Conservation (phyloP, 441 rosid genomes). For the Adansonia grandidieri region DNA sequence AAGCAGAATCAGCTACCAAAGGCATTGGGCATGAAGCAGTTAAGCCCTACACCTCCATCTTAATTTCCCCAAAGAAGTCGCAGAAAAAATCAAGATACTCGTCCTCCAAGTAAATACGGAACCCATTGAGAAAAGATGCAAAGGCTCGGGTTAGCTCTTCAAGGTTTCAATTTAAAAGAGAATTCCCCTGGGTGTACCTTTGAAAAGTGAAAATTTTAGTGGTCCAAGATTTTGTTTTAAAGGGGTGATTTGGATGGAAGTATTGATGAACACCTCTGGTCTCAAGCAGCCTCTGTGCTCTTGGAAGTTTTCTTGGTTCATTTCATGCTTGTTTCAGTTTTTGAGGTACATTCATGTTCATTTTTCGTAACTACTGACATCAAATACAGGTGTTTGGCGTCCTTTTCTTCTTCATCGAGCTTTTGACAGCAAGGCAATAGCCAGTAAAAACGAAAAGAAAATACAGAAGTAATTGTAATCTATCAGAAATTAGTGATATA, state of each 20-base stretch:
- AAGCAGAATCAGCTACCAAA: slow-evolving; percentile 29
- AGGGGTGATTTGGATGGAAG: slow-evolving; percentile 14
- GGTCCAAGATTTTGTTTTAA: slow-evolving; percentile 15
- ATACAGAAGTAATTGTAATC: background rate
- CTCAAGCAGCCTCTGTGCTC: slow-evolving; percentile 16
- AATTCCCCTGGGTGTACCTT: background rate
- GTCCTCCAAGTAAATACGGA: slow-evolving; percentile 9
- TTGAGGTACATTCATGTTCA: slow-evolving; percentile 22
- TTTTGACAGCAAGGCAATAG: background rate
- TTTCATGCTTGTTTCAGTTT: background rate
- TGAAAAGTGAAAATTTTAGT: background rate
- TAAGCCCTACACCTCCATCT: slow-evolving; percentile 47
- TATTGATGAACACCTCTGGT: background rate
- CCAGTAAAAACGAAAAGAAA: background rate
- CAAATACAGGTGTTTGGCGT: slow-evolving; percentile 13
- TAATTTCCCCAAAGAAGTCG: slow-evolving; percentile 61
- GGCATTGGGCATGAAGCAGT: slow-evolving; percentile 36
- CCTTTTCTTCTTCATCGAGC: background rate
- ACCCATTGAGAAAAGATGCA: background rate
- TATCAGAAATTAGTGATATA: background rate
- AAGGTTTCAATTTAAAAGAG: background rate
- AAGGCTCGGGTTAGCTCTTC: background rate
- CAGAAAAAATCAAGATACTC: slow-evolving; percentile 40
- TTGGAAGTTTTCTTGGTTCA: slow-evolving; percentile 6
- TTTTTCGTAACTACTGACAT: background rate